Evolutionary conservation across 192 early-diverging fungal species (phyloP).

Genomic region (Podila epicladia): DNA sequence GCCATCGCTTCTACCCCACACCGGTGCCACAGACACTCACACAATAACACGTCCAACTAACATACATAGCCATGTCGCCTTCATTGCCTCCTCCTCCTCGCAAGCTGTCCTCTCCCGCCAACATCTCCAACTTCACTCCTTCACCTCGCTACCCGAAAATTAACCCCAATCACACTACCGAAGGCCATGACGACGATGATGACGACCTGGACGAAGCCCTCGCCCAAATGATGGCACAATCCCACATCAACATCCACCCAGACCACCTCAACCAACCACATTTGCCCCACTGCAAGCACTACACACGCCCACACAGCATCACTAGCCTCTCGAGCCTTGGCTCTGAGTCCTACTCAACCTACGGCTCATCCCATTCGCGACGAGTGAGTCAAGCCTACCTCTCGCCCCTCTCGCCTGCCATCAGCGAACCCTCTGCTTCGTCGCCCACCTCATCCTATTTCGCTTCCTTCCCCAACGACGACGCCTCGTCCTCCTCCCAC

Average conservation of each 20-base stretch:
- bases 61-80: background rate
- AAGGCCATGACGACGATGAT: background rate
- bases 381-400: background rate
- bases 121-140: background rate
- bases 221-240: constrained; percentile 4
- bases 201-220: constrained; percentile 20
- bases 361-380: background rate
- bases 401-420: background rate
- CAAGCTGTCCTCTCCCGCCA: background rate
- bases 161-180: constrained; percentile 10
- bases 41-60: background rate
- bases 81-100: constrained; percentile 28
- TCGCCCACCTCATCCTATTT: background rate
- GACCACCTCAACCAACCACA: constrained; percentile 1
- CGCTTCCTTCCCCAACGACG: background rate
- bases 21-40: background rate
- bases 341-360: constrained; percentile 2
- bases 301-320: constrained; percentile 17
- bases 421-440: background rate
- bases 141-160: constrained; percentile 16
- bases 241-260: constrained; percentile 7
- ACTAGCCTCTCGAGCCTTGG: constrained; percentile 16
- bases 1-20: too few species aligned
- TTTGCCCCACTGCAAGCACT: constrained; percentile 1
- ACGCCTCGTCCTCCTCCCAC: background rate